These are phyloP conservation scores for Sclerotinia trifoliorum DNA, from an alignment of 2,329 filamentous ascomycete genomes.

Conservation along the genomic window DNA sequence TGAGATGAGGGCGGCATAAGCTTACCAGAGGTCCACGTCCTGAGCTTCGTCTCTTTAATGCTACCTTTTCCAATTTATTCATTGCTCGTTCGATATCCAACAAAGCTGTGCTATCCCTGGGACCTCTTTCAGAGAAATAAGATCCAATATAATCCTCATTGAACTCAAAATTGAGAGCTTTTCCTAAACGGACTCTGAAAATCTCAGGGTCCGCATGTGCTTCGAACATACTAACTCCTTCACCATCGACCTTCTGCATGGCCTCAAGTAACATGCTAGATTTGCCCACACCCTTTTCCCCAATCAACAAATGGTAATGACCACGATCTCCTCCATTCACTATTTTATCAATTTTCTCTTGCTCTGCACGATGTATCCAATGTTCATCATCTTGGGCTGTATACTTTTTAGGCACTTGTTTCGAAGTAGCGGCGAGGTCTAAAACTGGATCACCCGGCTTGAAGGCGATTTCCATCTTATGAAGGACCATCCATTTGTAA, in stretches of 20 bases:
- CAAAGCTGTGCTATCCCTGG: conserved; percentile 85
- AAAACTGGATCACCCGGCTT: conserved; percentile 86
- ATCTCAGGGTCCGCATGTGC: conserved; percentile 94
- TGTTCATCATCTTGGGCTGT: conserved; percentile 48
- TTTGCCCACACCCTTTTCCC: conserved; percentile 96
- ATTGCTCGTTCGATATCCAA: conserved; percentile 95
- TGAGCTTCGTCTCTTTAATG: conserved; percentile 64
- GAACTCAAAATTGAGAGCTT: conserved; percentile 92
- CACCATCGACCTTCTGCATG: conserved; percentile 88
- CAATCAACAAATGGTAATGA: conserved; percentile 88
- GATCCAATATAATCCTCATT: conserved; percentile 97
- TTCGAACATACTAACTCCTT: conserved; percentile 92
- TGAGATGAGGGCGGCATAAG: not conserved
- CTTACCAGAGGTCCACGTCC: conserved; percentile 67
- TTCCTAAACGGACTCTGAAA: conserved; percentile 87
- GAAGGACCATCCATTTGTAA: conserved; percentile 88
- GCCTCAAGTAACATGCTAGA: conserved; percentile 94
- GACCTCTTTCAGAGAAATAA: conserved; percentile 91
- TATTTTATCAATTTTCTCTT: conserved; percentile 77
- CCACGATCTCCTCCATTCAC: conserved; percentile 70
- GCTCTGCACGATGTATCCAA: conserved; percentile 85
- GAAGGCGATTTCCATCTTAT: conserved; percentile 92
- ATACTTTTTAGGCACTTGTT: conserved; percentile 48
- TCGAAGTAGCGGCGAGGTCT: conserved; percentile 69
- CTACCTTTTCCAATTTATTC: conserved; percentile 97